Evolutionary conservation across 306 rosid species (phyloP), one percentile per base, ranked within the genome.

Genomic region (Ormosia semicastrata): DNA sequence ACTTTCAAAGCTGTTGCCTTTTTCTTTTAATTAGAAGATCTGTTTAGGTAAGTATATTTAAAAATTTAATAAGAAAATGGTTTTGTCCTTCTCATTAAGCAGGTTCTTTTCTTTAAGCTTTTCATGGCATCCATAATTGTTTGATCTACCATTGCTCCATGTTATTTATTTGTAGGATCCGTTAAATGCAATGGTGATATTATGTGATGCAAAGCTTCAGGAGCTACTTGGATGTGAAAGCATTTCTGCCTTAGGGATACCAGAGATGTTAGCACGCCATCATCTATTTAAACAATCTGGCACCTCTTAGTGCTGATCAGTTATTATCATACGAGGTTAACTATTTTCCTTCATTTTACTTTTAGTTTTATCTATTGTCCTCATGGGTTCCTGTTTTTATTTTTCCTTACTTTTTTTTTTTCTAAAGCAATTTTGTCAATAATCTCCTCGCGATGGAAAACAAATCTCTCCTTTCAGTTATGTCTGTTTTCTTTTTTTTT

Each of bases 221-320:
- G 93, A 89, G 59, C 89, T 92, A 59, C 92, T 92, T 60, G 97
- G 97, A 71, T 90, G 91, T 36, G 88, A 92, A 81, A 92, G 91
- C 87, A 92, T 90, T 73, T 92, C 97, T 53, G 94, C 93, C 50
- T 39, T 87, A 69, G 94, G 94, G 57, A 74, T 92, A 59, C 84
- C 88, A 4, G 94, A 90, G 90, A 86, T 90, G 89, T 47, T 92
- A 78, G 81, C 82, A 12, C 94, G 87, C 72, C 86, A 84, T 81
- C 97, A 92, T 82, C 88, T 90, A 24, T 81, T 86, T 82, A 88
- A 89, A 71, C 87, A 33, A 34, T 73, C 88, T 83, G 79, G 79
- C 73, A 64, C 82, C 66, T 40, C 72, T 76, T 86, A 85, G 82
- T 76, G 78, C 73, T 64, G 86, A 85, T 85, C 60, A 79, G 81